Conservation (phyloP, 768 basidiomycete genomes). For the Suillus fuscotomentosus region DNA sequence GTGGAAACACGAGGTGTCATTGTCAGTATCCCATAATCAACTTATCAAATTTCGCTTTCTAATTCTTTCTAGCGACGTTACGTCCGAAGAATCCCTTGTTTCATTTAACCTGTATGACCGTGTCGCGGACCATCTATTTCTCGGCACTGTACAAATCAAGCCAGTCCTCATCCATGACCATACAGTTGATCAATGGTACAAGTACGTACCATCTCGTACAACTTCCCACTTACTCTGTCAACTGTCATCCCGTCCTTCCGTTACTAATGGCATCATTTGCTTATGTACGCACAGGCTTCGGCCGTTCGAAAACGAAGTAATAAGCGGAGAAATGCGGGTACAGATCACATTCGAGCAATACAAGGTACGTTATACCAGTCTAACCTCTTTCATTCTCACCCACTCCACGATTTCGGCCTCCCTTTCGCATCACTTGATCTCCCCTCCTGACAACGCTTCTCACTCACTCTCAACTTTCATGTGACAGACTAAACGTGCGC, state of each 20-base stretch:
- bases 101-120: slow-evolving; percentile 93
- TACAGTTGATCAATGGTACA: slow-evolving; percentile 96
- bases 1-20: slow-evolving; percentile 99
- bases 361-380: slow-evolving; percentile 58
- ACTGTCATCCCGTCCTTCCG: slow-evolving; percentile 13
- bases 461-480: slow-evolving; percentile 14
- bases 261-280: slow-evolving; percentile 16
- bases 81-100: slow-evolving; percentile 79
- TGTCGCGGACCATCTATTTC: slow-evolving; percentile 78
- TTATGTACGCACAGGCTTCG: slow-evolving; percentile 48
- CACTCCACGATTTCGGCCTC: slow-evolving; percentile 21
- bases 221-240: slow-evolving; percentile 13
- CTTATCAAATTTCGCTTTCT: slow-evolving; percentile 17
- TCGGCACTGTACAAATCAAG: slow-evolving; percentile 90
- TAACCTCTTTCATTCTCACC: slow-evolving; percentile 23
- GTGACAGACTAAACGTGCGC: slow-evolving; percentile 73
- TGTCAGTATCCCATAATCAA: slow-evolving; percentile 56
- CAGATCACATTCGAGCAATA: slow-evolving; percentile 92
- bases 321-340: slow-evolving; percentile 91
- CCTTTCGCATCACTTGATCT: slow-evolving; percentile 20
- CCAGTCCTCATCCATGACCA: slow-evolving; percentile 90
- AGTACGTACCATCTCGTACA: slow-evolving; percentile 52
- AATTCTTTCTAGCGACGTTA: slow-evolving; percentile 75
- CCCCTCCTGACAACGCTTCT: slow-evolving; percentile 19
- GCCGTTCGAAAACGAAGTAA: slow-evolving; percentile 75